Base-by-base conservation (phyloP, 2,329 filamentous ascomycete species). In the Stagonosporopsis vannaccii region DNA sequence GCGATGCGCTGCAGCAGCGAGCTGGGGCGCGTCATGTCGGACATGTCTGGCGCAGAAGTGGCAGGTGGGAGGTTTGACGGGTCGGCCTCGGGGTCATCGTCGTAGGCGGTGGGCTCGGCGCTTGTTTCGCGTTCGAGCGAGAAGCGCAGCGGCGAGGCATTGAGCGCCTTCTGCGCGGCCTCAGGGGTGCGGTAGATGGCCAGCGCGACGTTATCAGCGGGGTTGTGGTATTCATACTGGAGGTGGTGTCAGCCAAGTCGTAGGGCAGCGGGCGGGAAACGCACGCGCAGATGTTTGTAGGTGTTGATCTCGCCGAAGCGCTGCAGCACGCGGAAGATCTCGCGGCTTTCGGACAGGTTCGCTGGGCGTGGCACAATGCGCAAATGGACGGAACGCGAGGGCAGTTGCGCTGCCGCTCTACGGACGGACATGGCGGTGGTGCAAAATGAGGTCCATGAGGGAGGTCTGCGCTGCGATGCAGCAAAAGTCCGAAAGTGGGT, bases 291-390 rank as follows among this genome's bases (percentile, higher is more conserved):
- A 60, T 75, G 76, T 60, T 78, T 78, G 71, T 77, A 84, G 60
- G 78, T 77, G 59, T 77, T 77, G 40, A 84, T 72, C 46, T 82
- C 79, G 35, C 81, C 81, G 59, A 81, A 83, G 48, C 76, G 73
- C 58, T 80, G 77, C 50, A 83, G 67, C 48, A 83, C 68, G 33
- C 78, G 76, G 37, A 81, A 68, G 36, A 84, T 77, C 61, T 82
- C 77, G 41, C 81, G 76, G 51, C 79, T 81, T 52, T 83, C 81
- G n/a, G 74, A 75, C 23, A 83, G 64, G 59, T 78, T 79, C 22
- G 78, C 71, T 0, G 80, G 79, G 1, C 79, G 78, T 4, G 81
- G 81, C 17, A 75, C 68, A 50, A 83, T 79, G 51, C 75, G 74
- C 51, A 84, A 55, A 58, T 82, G 79, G 7, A 84, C 71, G 9